Evolutionary conservation across 2,329 filamentous ascomycete species (phyloP).

Genomic region (Sclerotinia nivalis): DNA sequence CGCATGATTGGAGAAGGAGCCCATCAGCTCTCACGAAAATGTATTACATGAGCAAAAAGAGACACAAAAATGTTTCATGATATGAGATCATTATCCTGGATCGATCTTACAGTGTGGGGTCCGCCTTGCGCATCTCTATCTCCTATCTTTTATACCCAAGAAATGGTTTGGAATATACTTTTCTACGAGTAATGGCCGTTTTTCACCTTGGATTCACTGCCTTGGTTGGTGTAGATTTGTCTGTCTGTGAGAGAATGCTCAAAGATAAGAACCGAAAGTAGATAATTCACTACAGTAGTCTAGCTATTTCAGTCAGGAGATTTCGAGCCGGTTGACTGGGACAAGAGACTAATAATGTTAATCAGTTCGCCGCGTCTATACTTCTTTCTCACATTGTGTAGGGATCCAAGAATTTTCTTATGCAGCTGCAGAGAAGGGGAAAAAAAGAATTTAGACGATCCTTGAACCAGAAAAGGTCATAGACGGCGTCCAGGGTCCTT

Average conservation of each 20-base stretch:
- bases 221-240: not conserved
- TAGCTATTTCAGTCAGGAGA: not conserved
- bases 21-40: not conserved
- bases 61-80: not conserved
- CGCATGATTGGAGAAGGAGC: not conserved
- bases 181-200: not conserved
- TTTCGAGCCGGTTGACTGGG: not conserved
- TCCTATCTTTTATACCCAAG: not conserved
- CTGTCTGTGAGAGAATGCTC: not conserved
- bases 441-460: not conserved
- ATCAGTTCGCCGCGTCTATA: not conserved
- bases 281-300: not conserved
- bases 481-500: slow-evolving; percentile 7
- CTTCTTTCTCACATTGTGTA: not conserved
- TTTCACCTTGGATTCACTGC: not conserved
- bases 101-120: slow-evolving; percentile 8
- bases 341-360: slow-evolving; percentile 1
- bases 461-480: not conserved
- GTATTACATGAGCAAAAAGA: not conserved
- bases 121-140: not conserved
- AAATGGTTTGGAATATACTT: slow-evolving; percentile 3
- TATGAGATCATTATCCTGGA: slow-evolving; percentile 13
- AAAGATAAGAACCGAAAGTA: slow-evolving; percentile 6
- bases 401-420: not conserved
- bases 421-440: slow-evolving; percentile 1